Evolutionary conservation across 192 early-diverging fungal genomes (phyloP), one percentile per base, ranked within the genome.

Genomic region (Backusella mclennaniae): DNA sequence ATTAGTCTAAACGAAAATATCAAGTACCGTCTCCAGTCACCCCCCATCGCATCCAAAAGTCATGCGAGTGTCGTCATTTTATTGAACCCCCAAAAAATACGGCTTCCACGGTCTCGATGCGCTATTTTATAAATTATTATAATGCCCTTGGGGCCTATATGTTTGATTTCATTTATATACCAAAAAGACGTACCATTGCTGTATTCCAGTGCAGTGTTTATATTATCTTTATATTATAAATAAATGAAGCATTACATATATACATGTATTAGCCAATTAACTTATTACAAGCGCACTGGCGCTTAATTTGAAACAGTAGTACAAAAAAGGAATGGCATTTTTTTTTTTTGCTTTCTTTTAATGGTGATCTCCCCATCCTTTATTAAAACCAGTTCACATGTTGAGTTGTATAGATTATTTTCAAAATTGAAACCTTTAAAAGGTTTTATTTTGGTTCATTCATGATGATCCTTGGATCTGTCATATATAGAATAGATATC

Each of bases 51-150:
- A 49, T n/a, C 46, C 46, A 15, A 35, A 69, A 69, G 35, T 69
- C 35, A 21, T 69, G 35, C n/a, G 38, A 23, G 68, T 69, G 68
- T 69, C 68, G 68, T 69, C 68, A 69, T 69, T 69, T 35, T 11
- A 63, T 63, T 29, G 11, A 23, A 23, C 56, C 56, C 56, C 56
- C 56, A 19, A 23, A 26, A 63, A 63, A 63, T 8, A 53, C 11
- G 15, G 42, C 29, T 26, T 59, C 2, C 2, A 59, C 9, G 7
- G 52, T 6, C 52, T 59, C 26, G 12, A 29, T 63, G 56, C 23
- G 56, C 56, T 4, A 63, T 63, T 63, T 63, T 63, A 63, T 63
- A 63, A 21, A 26, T 63, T 63, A 12, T 3, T 39, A 39, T 39
- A 12, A 39, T 39, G 38, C 56, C 3, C 12, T 26, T 11, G 9